A percentile compares a stretch with the other conserved stretches of the same genome.
phyloP scores from a whole-genome alignment of 2,329 filamentous ascomycete species.

The Onygena corvina region DNA sequence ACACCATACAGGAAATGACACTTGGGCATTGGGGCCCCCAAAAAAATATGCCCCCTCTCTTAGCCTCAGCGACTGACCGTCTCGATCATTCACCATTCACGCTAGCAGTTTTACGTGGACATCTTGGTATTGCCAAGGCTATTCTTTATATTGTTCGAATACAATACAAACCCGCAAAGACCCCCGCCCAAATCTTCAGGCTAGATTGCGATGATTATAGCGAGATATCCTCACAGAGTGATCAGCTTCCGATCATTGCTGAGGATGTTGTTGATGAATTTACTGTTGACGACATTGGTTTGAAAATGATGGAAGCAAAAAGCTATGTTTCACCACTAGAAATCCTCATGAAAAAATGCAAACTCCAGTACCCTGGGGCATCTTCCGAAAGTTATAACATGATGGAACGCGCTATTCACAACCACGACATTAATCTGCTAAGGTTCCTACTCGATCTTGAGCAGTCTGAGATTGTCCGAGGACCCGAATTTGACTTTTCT shows the following conservation, averaged over 20 bases:
- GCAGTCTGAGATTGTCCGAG: slow-evolving; percentile 12
- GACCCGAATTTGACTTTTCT: slow-evolving; percentile 1
- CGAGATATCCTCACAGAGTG: not conserved
- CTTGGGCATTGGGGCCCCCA: slow-evolving; percentile 32
- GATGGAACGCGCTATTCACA: slow-evolving; percentile 35
- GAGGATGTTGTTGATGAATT: slow-evolving; percentile 4
- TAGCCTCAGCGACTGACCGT: slow-evolving; percentile 48
- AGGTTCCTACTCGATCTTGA: slow-evolving; percentile 47
- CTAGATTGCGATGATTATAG: slow-evolving; percentile 21
- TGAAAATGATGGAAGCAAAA: slow-evolving; percentile 56
- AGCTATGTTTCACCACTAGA: slow-evolving; percentile 46
- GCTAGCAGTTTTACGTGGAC: slow-evolving; percentile 54
- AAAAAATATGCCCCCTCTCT: slow-evolving; percentile 45
- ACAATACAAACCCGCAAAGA: slow-evolving; percentile 51
- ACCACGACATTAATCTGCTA: slow-evolving; percentile 45
- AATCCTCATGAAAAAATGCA: slow-evolving; percentile 37
- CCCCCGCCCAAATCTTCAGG: slow-evolving; percentile 14
- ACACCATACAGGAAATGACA: slow-evolving; percentile 40
- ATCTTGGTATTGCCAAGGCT: slow-evolving; percentile 50
- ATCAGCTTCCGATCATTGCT: not conserved
- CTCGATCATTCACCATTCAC: slow-evolving; percentile 50
- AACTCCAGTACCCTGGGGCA: too few species aligned
- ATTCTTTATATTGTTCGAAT: slow-evolving; percentile 59
- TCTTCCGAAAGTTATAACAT: too few species aligned
- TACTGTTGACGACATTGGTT: slow-evolving; percentile 64